Evolutionary conservation across 73 alveolate genomes (phyloP), one percentile per base, ranked within the genome.

Genomic region (Paramecium sonneborni): DNA sequence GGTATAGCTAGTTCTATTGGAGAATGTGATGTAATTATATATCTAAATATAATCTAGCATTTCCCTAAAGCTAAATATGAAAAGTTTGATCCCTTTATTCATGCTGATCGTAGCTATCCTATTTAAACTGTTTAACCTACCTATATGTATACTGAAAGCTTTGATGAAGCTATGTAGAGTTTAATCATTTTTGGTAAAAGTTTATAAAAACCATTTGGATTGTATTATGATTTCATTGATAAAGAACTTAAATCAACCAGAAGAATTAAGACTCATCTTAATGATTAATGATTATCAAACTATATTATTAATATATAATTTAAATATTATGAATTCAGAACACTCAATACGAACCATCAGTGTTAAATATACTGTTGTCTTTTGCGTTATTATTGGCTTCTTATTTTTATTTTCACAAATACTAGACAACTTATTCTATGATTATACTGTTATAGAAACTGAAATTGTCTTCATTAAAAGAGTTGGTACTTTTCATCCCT

Each of bases 1-100:
- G 97, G 97, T 5, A 93, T 93, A 14, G 57, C 92, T 26, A 52
- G 94, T 12, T 57, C 94, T n/a, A 34, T 85, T 11, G 94, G 91
- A 7, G 97, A 93, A 70, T 85, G 87, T 18, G 95, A 93, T 32
- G 92, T 85, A 85, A 85, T 26, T 1, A 34, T 6, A 32, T 85
- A 62, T 62, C 15, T 26, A 6, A 43, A 30, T 24, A n/a, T 44
- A 3, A 44, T 20, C 30, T 28, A 85, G 82, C 20, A 85, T 34
- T 56, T 85, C 35, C 39, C 38, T 23, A 56, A 52, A 85, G 92
- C 85, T 8, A 85, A 85, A 26, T 85, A 35, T 85, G 92, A 56
- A 34, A 85, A 85, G 34, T 85, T 85, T 11, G 57, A 85, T 85
- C 92, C 92, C n/a, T 44, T 55, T 52, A 26, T 85, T 28, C 82